These are phyloP conservation scores for Tolypocladium amazonense DNA, from an alignment of 2,329 filamentous ascomycete genomes.

Conservation along the genomic window DNA sequence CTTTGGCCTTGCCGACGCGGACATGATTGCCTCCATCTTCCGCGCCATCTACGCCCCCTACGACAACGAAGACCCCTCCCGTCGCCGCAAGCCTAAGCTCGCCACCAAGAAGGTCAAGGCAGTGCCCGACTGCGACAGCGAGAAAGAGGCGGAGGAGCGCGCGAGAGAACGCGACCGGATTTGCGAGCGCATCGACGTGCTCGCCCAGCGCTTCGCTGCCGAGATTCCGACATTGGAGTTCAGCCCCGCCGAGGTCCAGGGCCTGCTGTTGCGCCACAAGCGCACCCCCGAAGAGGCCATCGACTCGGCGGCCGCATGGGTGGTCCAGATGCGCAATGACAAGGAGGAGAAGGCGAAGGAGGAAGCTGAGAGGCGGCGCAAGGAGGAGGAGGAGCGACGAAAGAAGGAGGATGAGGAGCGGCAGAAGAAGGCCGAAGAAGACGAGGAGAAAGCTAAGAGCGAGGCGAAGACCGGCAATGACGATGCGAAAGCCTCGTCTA, in stretches of 20 bases:
- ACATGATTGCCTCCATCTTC: conserved; percentile 45
- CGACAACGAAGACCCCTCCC: conserved; percentile 16
- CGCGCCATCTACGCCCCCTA: conserved; percentile 47
- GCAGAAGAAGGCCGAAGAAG: conserved; percentile 8
- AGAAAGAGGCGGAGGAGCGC: conserved; percentile 15
- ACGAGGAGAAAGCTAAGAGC: background rate
- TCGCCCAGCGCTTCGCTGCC: conserved; percentile 38
- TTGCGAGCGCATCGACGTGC: conserved; percentile 27
- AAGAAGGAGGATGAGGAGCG: conserved; percentile 1
- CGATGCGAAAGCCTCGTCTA: background rate
- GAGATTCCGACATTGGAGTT: conserved; percentile 45
- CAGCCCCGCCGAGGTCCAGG: conserved; percentile 51
- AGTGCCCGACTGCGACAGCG: conserved; percentile 14
- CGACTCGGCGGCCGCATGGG: conserved; percentile 35
- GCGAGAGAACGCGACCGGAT: conserved; percentile 22
- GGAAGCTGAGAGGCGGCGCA: conserved; percentile 14
- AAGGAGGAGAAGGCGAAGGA: conserved; percentile 29
- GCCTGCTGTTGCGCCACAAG: conserved; percentile 47
- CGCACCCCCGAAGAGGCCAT: conserved; percentile 37
- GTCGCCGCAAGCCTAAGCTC: background rate
- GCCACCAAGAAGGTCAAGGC: conserved; percentile 5
- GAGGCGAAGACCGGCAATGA: background rate
- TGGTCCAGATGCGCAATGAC: conserved; percentile 36
- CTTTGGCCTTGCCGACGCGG: conserved; percentile 42
- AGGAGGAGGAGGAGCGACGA: conserved; percentile 9